phyloP scores from a whole-genome alignment of 1,284 basidiomycete species.

The Thelephora terrestris region DNA sequence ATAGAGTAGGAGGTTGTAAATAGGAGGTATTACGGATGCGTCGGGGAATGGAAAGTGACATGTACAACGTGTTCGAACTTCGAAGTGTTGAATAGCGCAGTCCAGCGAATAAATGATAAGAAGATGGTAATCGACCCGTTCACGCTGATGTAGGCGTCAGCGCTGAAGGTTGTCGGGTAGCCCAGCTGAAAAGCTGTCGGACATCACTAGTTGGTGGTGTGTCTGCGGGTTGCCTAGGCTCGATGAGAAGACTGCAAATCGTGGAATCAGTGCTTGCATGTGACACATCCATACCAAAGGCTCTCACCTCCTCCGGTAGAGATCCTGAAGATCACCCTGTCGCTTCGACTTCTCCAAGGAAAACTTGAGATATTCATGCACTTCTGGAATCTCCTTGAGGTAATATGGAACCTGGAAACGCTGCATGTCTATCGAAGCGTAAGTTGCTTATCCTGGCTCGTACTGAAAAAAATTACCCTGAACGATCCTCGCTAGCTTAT shows the following conservation, averaged over 20 bases:
- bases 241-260: conserved; percentile 54
- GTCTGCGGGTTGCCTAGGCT: conserved; percentile 70
- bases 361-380: conserved; percentile 67
- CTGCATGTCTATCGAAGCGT: conserved; percentile 64
- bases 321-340: conserved; percentile 68
- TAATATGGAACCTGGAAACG: conserved; percentile 86
- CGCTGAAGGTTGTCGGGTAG: conserved; percentile 38
- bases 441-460: neutral
- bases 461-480: conserved; percentile 41
- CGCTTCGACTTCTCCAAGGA: conserved; percentile 64
- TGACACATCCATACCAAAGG: conserved; percentile 6
- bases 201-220: conserved; percentile 54
- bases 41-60: too few relatives aligned
- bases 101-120: too few relatives aligned
- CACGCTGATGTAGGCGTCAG: conserved; percentile 15
- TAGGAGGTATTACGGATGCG: too few relatives aligned
- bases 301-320: conserved; percentile 68
- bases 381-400: conserved; percentile 75
- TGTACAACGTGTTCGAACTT: too few relatives aligned
- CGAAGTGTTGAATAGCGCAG: too few relatives aligned
- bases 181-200: conserved; percentile 70
- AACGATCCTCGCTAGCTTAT: conserved; percentile 82
- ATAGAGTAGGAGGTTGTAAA: too few relatives aligned
- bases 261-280: conserved; percentile 3
- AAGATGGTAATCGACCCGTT: too few relatives aligned